A percentile compares a stretch with the other conserved stretches of the same genome.
Conservation (phyloP, 2,329 filamentous ascomycete genomes). For the Penicillium sp. region DNA sequence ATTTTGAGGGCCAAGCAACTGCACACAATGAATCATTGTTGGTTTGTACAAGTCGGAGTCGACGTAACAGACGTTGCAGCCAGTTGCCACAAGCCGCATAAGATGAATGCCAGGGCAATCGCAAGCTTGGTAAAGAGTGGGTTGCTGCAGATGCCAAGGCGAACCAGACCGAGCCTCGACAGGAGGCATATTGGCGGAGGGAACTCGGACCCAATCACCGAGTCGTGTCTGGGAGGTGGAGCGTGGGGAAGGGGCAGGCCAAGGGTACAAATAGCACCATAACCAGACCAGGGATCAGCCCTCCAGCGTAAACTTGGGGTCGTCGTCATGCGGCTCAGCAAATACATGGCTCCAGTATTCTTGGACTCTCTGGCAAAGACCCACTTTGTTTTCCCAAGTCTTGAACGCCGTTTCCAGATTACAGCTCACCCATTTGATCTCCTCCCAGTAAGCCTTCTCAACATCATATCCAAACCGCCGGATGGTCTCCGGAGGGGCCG, state of each 20-base stretch:
- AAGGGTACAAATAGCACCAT: not conserved
- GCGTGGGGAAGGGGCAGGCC: not conserved
- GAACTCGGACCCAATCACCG: not conserved
- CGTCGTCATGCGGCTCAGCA: constrained; percentile 32
- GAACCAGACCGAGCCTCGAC: not conserved
- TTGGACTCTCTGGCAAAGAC: constrained; percentile 31
- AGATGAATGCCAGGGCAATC: not conserved
- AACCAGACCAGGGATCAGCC: constrained; percentile 12
- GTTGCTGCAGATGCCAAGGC: not conserved
- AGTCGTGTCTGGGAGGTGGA: not conserved
- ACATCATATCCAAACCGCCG: constrained; percentile 39
- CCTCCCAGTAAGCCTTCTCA: constrained; percentile 41
- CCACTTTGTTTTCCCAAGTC: constrained; percentile 34
- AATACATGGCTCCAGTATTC: constrained; percentile 38
- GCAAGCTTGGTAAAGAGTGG: too few relatives aligned
- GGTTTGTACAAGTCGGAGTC: not conserved
- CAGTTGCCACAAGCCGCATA: not conserved
- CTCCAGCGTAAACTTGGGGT: constrained; percentile 30
- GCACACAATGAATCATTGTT: not conserved
- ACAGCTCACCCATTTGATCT: constrained; percentile 42
- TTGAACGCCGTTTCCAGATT: constrained; percentile 34
- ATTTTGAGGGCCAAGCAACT: not conserved
- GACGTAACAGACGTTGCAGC: not conserved
- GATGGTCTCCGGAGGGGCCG: constrained; percentile 32
- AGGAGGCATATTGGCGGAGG: not conserved